Conservation (phyloP, 1,284 basidiomycete genomes). For the Earliella scabrosa region DNA sequence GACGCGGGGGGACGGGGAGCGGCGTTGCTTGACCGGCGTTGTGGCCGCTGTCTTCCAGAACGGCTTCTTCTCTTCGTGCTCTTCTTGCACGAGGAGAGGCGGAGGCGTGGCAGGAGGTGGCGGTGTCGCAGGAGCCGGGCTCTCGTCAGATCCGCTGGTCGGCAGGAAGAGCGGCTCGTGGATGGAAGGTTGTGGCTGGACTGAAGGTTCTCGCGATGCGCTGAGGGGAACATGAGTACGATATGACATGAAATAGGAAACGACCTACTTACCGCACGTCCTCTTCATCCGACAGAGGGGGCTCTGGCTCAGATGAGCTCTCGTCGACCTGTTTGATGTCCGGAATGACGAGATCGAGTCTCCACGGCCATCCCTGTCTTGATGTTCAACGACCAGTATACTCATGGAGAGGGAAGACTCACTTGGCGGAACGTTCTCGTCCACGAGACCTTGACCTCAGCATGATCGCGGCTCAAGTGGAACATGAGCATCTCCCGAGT, state of each 20-base stretch:
- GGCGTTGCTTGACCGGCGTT: neutral
- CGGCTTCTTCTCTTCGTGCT: conserved; percentile 6
- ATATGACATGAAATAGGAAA: neutral
- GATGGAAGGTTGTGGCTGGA: neutral
- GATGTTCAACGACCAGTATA: neutral
- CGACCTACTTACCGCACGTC: neutral
- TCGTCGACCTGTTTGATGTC: conserved; percentile 17
- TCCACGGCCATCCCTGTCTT: conserved; percentile 14
- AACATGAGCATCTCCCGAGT: conserved; percentile 52
- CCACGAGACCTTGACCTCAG: conserved; percentile 49
- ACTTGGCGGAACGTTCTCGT: conserved; percentile 25
- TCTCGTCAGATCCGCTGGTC: conserved; percentile 7
- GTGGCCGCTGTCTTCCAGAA: neutral
- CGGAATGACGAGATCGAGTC: conserved; percentile 22
- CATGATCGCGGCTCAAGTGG: conserved; percentile 63
- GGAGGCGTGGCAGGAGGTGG: conserved; percentile 1
- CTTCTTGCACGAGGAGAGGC: neutral
- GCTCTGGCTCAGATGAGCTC: conserved; percentile 15
- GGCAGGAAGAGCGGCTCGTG: conserved; percentile 9
- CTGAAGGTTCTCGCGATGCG: neutral
- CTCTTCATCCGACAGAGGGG: neutral
- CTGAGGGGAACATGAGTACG: neutral
- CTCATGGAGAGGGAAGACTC: neutral
- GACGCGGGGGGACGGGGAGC: neutral
- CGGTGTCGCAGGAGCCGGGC: neutral